Evolutionary conservation across 345 rosid species (phyloP), one percentile per base, ranked within the genome.

Genomic region (Salix koriyanagi): DNA sequence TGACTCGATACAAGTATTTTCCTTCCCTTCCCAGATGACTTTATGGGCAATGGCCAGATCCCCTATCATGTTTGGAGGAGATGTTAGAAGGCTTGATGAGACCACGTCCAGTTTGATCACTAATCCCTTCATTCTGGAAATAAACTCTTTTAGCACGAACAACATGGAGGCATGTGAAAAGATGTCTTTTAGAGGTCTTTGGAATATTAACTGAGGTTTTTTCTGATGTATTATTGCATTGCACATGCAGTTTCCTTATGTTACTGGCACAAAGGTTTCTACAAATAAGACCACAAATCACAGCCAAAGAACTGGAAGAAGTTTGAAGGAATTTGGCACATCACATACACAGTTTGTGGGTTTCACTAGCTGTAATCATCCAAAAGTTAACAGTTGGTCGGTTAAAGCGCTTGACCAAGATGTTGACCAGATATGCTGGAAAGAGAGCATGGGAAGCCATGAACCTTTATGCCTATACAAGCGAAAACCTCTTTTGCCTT

Each of bases 61-160:
- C 15, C 98, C 99, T 73, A 89, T 95, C 56, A 90, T 95, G 93
- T 93, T 89, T 79, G 99, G 98, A 69, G 99, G 99, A 78, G 99
- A 93, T 79, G 82, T 89, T 70, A 86, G 92, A 83, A 90, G 84
- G 34, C 89, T 95, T n/a, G 94, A 93, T 72, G 84, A 83, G 5
- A 23, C 85, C 46, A 91, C 98, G 41, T 88, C 80, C 70, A 75
- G 58, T 81, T 78, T 95, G 70, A 91, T 95, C 68, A 86, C 99
- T 76, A 86, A 95, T 73, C 94, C 97, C 54, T 85, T 84, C 0
- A 34, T 89, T 36, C 90, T 95, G 71, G 90, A 90, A 76, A 90
- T 95, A 73, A 90, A 95, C 71, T 77, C 82, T 56, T 85, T 86
- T 70, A 91, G 99, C 85, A 80, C 91, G 8, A 88, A 91, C 79